Base-by-base conservation (phyloP, 768 basidiomycete genomes). In the Lactarius pseudohatsudake region DNA sequence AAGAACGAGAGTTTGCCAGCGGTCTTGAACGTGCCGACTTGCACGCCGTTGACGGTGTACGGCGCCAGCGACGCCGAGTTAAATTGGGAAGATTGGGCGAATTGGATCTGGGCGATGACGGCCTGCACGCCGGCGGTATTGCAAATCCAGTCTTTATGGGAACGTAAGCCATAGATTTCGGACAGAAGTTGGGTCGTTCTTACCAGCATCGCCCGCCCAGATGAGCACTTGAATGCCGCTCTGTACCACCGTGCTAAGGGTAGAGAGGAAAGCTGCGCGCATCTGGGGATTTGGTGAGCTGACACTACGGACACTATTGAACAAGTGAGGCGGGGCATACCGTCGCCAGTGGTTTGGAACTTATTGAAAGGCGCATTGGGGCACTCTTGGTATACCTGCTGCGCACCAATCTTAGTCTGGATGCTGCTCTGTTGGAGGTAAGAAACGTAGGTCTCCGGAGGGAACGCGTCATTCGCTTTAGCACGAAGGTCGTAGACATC, bases 71-170 rank as follows among this genome's bases (percentile, higher is more conserved):
- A 32, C 65, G 81, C 78, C n/a, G 73, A 67, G 57, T 79, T 75
- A 70, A 77, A 83, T 16, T 72, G n/a, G 1, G 77, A 10, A 22
- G 61, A 43, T 13, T 34, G 9, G 7, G 76, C 75, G 69, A 79
- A 81, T 47, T 76, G 74, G 30, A 82, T 81, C 32, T 77, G 63
- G 1, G 84, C 76, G 57, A 83, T 81, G 79, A 83, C 81, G 0
- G 79, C 78, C 72, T 83, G 81, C 15, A 82, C 77, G 16, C 83
- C 82, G 28, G 76, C 70, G 62, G 74, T 81, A 70, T 83, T 83
- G 61, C 79, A 68, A 56, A 82, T 80, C 68, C 79, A 83, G 70
- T 83, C 81, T 43, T 80, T 82, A 70, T 83, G 82, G 75, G 82
- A 6, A 82, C 69, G 30, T 81, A 68, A 5, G 79, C 79, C 59